A percentile compares a stretch with the other conserved stretches of the same genome.
phyloP scores from a whole-genome alignment of 208 protist species.

The Entamoeba histolytica region DNA sequence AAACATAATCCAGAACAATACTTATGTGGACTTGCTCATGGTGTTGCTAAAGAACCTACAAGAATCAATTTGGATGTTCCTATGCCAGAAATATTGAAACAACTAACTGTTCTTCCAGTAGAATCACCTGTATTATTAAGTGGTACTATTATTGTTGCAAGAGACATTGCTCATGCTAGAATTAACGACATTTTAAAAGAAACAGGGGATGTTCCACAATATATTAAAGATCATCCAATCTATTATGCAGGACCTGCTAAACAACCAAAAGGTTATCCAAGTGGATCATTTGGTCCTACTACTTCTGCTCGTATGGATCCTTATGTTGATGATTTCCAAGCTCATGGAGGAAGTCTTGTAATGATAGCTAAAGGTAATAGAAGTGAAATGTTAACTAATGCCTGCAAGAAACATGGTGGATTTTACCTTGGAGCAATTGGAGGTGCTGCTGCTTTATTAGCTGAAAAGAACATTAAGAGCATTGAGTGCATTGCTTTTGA shows the following conservation, averaged over 20 bases:
- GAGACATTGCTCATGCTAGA: constrained; percentile 80
- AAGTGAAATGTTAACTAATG: constrained; percentile 36
- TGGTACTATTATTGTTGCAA: constrained; percentile 75
- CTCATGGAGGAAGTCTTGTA: constrained; percentile 57
- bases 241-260: constrained; percentile 67
- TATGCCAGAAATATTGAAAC: constrained; percentile 45
- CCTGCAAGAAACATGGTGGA: constrained; percentile 72
- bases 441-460: constrained; percentile 73
- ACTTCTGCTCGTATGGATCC: constrained; percentile 77
- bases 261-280: constrained; percentile 62
- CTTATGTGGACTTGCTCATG: constrained; percentile 59
- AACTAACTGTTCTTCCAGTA: constrained; percentile 17
- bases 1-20: constrained; percentile 68
- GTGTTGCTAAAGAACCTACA: constrained; percentile 45
- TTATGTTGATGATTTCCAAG: constrained; percentile 72
- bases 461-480: constrained; percentile 62
- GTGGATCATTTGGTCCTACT: constrained; percentile 76
- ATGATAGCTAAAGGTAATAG: constrained; percentile 83
- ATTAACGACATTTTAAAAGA: constrained; percentile 25
- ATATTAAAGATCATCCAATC: constrained; percentile 11
- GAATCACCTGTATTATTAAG: constrained; percentile 66
- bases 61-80: constrained; percentile 62
- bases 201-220: constrained; percentile 5
- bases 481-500: constrained; percentile 62
- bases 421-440: constrained; percentile 85